Evolutionary conservation across 106 monocot species (phyloP), one percentile per base, ranked within the genome.

Genomic region (Apostasia shenzhenica): DNA sequence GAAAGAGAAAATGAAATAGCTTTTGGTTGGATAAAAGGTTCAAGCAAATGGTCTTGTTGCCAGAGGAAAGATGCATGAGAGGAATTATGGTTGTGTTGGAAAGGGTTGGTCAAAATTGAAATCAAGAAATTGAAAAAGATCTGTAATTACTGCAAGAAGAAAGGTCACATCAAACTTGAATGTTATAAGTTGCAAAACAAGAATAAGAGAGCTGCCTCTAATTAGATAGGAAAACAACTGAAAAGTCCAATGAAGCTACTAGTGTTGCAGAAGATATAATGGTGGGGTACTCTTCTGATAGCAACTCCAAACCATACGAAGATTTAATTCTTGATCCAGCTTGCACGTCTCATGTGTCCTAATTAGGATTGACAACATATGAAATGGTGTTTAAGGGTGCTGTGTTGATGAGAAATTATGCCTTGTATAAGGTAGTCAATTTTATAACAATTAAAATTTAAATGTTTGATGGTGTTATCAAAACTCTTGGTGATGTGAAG

Each of bases 381-480:
- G 6, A 67, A 55, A 2, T 14, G 38, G 9, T 48, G 41, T 14
- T n/a, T 37, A 43, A 40, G 13, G 13, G 63, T 46, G 26, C 12
- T 54, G 40, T 73, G 5, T 61, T 72, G 39, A 59, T 72, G 61
- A 61, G 53, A 0, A 68, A 78, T 47, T 11, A 68, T 68, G 0
- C 2, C 11, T n/a, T n/a, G 0, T 59, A 14, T 14, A 59, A 59
- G 38, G 7, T 26, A 41, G 59, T 3, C 57, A 7, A 37, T 12
- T 7, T 11, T 58, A 3, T 3, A 58, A 58, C 13, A 53, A 54
- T 72, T 5, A 3, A n/a, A 51, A 72, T 72, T 8, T 53, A 78
- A 14, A 67, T 67, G 52, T 59, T n/a, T 72, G 78, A 72, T 67
- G 67, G 50, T 1, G 12, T 52, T 45, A 26, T 61, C 2, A 59